These are phyloP conservation scores for Leucocoprinus birnbaumii DNA, from an alignment of 768 basidiomycete species.

Conservation along the genomic window DNA sequence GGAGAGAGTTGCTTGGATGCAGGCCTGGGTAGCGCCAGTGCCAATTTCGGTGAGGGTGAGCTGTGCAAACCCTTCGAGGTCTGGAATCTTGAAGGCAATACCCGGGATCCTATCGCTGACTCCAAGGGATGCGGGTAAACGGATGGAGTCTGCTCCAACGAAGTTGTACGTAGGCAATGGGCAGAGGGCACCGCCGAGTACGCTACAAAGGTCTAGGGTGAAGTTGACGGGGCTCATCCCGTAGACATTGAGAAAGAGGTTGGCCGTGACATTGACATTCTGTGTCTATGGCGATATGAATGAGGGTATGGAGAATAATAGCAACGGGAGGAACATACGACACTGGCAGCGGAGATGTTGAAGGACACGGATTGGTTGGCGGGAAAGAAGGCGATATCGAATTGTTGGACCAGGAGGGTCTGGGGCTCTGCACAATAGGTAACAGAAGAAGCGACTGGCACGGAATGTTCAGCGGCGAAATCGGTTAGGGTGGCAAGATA, in stretches of 20 bases:
- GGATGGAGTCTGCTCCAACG: slow-evolving; percentile 72
- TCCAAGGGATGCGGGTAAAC: slow-evolving; percentile 57
- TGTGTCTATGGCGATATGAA: slow-evolving; percentile 45
- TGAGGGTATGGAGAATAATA: slow-evolving; percentile 10
- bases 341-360: slow-evolving; percentile 83
- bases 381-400: slow-evolving; percentile 71
- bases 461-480: slow-evolving; percentile 13
- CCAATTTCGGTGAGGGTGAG: slow-evolving; percentile 66
- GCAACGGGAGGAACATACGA: slow-evolving; percentile 48
- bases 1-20: slow-evolving; percentile 87
- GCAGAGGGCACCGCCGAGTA: slow-evolving; percentile 80
- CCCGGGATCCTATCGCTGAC: slow-evolving; percentile 59
- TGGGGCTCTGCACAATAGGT: slow-evolving; percentile 84
- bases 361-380: slow-evolving; percentile 75
- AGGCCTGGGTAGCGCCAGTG: slow-evolving; percentile 77
- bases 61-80: slow-evolving; percentile 88
- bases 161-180: slow-evolving; percentile 84
- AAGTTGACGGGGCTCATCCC: slow-evolving; percentile 80
- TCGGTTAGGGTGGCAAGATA: background rate
- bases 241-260: slow-evolving; percentile 84
- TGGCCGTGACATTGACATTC: slow-evolving; percentile 79
- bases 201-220: slow-evolving; percentile 82
- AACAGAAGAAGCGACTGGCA: slow-evolving; percentile 81
- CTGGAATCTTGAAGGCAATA: slow-evolving; percentile 85
- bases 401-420: slow-evolving; percentile 74